Evolutionary conservation across 1,284 basidiomycete genomes (phyloP), one percentile per base, ranked within the genome.

Genomic region (Coniferiporia sulphurascens): DNA sequence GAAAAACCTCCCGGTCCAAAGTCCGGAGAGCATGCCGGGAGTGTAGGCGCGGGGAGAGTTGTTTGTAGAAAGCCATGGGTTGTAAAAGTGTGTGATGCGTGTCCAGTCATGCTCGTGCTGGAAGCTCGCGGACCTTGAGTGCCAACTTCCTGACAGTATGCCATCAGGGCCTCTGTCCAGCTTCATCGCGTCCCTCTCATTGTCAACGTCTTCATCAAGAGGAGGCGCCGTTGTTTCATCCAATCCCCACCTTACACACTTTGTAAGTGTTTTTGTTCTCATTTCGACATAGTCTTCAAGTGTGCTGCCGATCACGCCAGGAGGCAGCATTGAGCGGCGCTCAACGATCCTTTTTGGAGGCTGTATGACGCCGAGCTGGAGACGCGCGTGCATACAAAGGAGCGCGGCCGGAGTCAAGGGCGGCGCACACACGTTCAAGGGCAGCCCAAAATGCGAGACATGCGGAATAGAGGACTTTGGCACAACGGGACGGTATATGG

Each of bases 361-460:
- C 35, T 48, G 46, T 19, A 49, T 19, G 19, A 12, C n/a, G 17
- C 19, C 15, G 2, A 56, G 27, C 34, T 50, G 55, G 10, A 44
- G 45, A 6, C 55, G 45, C 8, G 35, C 27, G 45, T 49, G 48
- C 17, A 22, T 19, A 50, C 32, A 48, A 3, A 56, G 55, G 10
- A 56, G 17, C 8, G 55, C 55, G 15, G 55, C 55, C 7, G 55
- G 55, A n/a, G 55, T 56, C 10, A 56, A n/a, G n/a, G 55, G 55
- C 4, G 55, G 55, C 3, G 48, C 46, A 15, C 34, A 36, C 10
- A 56, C n/a, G 7, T 46, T 41, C 6, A 56, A 15, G 13, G 46
- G 22, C 13, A 22, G 15, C 5, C 46, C 45, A 43, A 55, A 55
- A 13, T 46, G 53, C 27, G n/a, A 3, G 4, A 55, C n/a, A 1